A percentile compares a stretch with the other conserved stretches of the same genome.
phyloP scores from a whole-genome alignment of 495 filamentous ascomycete species.

The Physcia stellaris region DNA sequence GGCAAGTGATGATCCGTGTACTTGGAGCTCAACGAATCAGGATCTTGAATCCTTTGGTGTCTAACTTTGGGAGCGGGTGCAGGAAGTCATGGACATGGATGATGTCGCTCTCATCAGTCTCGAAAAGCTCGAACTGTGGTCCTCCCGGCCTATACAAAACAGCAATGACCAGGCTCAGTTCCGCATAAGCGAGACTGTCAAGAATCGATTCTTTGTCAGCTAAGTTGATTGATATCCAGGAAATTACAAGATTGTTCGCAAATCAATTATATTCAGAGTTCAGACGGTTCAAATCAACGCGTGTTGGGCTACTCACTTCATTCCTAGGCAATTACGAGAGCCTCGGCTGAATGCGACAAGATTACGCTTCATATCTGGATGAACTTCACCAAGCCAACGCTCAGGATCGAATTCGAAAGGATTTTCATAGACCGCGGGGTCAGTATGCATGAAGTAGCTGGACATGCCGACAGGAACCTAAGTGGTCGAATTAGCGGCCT shows the following conservation, averaged over 20 bases:
- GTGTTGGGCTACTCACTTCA: conserved; percentile 12
- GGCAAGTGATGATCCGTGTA: no score
- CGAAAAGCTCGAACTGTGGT: conserved; percentile 20
- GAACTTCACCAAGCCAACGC: conserved; percentile 22
- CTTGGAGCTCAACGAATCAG: conserved; percentile 1
- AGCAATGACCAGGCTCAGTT: conserved; percentile 23
- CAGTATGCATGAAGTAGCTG: conserved; percentile 25
- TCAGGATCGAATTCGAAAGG: conserved; percentile 28
- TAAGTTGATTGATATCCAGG: no score
- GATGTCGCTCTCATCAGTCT: conserved; percentile 26
- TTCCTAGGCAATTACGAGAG: conserved; percentile 17
- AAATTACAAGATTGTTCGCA: background rate
- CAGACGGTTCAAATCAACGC: no score
- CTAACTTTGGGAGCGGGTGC: conserved; percentile 20
- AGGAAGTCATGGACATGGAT: conserved; percentile 24
- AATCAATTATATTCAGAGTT: background rate
- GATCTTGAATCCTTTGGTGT: conserved; percentile 23
- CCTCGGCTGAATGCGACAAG: conserved; percentile 16
- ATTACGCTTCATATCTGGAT: conserved; percentile 8
- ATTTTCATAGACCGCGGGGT: conserved; percentile 27
- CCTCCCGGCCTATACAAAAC: conserved; percentile 18
- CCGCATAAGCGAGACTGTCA: conserved; percentile 21
- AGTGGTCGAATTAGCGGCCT: background rate
- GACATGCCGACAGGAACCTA: conserved; percentile 29
- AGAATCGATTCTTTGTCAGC: no score